A percentile compares a stretch with the other conserved stretches of the same genome.
Evolutionary conservation across 352 stramenopile genomes (phyloP).

Genomic region (Aphanomyces euteiches): DNA sequence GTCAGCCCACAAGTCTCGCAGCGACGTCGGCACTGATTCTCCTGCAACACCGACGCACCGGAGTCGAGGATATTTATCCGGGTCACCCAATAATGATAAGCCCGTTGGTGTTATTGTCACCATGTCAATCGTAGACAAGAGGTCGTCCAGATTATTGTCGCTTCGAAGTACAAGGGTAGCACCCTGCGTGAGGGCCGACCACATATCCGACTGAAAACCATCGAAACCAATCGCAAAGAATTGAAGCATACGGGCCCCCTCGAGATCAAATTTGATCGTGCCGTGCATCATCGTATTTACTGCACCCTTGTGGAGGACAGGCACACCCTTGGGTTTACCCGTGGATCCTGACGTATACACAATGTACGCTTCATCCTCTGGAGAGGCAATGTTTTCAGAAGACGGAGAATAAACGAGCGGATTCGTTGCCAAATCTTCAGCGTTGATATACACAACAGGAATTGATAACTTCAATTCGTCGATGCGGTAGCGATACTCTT

Average conservation of each 20-base stretch:
- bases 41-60: background rate
- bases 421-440: background rate
- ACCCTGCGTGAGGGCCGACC: background rate
- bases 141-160: background rate
- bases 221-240: background rate
- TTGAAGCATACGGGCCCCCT: background rate
- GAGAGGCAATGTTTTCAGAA: background rate
- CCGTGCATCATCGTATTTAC: background rate
- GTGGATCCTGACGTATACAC: too few relatives aligned
- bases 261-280: background rate
- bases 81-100: background rate
- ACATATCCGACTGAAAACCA: background rate
- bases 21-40: background rate
- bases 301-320: background rate
- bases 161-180: background rate
- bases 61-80: background rate
- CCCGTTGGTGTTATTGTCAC: background rate
- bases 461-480: background rate
- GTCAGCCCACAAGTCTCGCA: background rate
- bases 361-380: background rate
- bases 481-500: background rate
- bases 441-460: background rate
- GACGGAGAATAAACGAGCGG: background rate
- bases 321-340: slow-evolving; percentile 7
- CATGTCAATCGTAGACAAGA: background rate